Base-by-base conservation (phyloP, 1,284 basidiomycete genomes). In the Ceratorhiza oryzae-sativae region DNA sequence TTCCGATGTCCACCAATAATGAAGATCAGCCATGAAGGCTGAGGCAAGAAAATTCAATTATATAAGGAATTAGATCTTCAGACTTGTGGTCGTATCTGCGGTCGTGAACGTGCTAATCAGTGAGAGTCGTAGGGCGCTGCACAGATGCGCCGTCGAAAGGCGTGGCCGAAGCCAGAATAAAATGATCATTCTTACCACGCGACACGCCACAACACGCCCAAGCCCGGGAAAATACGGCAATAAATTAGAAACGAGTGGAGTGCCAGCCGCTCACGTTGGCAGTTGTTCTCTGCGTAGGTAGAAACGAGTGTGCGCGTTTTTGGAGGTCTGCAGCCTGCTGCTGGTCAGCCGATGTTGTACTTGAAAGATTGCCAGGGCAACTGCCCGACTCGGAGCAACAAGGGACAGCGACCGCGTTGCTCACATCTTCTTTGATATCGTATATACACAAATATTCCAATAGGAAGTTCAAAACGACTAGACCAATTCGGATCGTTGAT, bases 131-230 rank as follows among this genome's bases (percentile, higher is more conserved):
- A 23, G 56, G 39, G 49, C 18, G 36, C 63, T 10, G 63, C 39
- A 39, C 63, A 41, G 63, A 34, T 59, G 27, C 63, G 39, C 51
- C 49, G 49, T 53, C 49, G 10, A 42, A 45, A 41, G 51, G 63
- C 63, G 63, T 68, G 63, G 49, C 51, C 63, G 63, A 55, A 68
- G 63, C 63, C 49, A 56, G 51, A 48, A 25, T 49, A 53, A 68
- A 68, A 56, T 68, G 36, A 59, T 42, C 30, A 23, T 18, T 30
- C 63, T 46, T 46, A 68, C 63, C 62, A 56, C 63, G 63, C 63
- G 49, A 67, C 49, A 49, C 27, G 39, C 63, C 63, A 67, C 63
- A 67, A 68, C 63, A 68, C 20, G 9, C 49, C 63, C 63, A 68
- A 68, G 56, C 53, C 23, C n/a, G 34, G 32, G 36, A 27, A 68